Evolutionary conservation across 371 early-diverging fungal genomes (phyloP), one percentile per base, ranked within the genome.

Genomic region (Syncephalastrum sp.): DNA sequence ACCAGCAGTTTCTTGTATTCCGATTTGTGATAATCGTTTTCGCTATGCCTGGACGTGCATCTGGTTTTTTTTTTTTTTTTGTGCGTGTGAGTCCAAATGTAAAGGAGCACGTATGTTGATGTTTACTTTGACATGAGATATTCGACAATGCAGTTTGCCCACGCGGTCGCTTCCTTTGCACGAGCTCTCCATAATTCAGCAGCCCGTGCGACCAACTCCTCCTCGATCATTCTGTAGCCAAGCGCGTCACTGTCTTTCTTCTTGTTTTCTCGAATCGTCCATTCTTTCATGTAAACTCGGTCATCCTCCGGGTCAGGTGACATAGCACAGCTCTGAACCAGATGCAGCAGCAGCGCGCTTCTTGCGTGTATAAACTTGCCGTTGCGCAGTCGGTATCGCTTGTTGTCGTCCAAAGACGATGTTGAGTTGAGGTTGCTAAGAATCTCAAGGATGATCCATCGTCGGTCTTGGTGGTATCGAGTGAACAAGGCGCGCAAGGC

Each of bases 391-490:
- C 83, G 80, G 54, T 82, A 88, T 13, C 77, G 75, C 54, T 81
- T 76, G 12, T 42, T 47, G 15, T 73, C 72, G 63, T 82, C 83
- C 48, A 82, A 75, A 5, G 72, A 66, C 0, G 85, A 82, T 14
- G 86, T 50, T 47, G 86, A 84, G 42, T 89, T 82, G 10, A 94
- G 61, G 38, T 85, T 84, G 0, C 85, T 83, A 19, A 93, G 69
- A 17, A 92, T 84, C 57, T 96, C 96, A 47, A 92, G 94, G 21
- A 96, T 69, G 15, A 96, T 90, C 85, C 91, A 89, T 15, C 68
- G 61, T 21, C 94, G 78, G 53, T 93, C 93, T 1, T 69, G 73
- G 0, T 83, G 71, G 24, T 88, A 75, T 42, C 68, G 67, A 21
- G 83, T 80, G 64, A 91, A 93, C 10, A 95, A 56, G 48, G 60